Evolutionary conservation across 257 asterid species (phyloP).

Genomic region (Solanum bulbocastanum): DNA sequence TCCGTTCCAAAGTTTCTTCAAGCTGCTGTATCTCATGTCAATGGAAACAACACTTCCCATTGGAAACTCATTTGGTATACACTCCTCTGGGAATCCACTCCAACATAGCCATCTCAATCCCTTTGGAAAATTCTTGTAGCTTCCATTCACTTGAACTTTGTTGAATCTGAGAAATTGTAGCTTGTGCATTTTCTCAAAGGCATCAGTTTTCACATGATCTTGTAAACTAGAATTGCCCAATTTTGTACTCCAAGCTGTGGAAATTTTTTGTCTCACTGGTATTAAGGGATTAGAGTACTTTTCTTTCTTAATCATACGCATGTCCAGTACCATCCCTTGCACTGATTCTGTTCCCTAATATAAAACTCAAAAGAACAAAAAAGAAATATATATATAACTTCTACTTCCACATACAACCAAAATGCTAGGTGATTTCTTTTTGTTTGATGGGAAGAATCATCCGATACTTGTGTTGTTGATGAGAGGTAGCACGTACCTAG

Average conservation of each 20-base stretch:
- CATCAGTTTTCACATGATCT: background rate
- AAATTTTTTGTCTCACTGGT: background rate
- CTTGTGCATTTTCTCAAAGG: slow-evolving; percentile 8
- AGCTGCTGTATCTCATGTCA: slow-evolving; percentile 7
- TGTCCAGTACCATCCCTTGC: slow-evolving; percentile 5
- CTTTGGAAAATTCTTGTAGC: slow-evolving; percentile 1
- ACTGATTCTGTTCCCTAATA: slow-evolving; percentile 5
- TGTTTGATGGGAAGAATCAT: too few species aligned
- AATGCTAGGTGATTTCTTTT: too few species aligned
- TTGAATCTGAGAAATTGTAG: background rate
- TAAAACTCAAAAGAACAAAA: background rate
- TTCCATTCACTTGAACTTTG: background rate
- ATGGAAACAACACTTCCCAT: background rate
- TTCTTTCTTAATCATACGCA: background rate
- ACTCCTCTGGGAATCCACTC: background rate
- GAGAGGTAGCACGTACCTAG: too few species aligned
- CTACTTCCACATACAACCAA: too few species aligned
- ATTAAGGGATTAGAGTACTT: background rate
- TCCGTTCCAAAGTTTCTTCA: slow-evolving; percentile 8
- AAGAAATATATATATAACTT: too few species aligned
- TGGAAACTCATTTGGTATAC: slow-evolving; percentile 11
- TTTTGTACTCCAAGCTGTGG: background rate
- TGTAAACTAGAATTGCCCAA: background rate
- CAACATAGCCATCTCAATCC: slow-evolving; percentile 10
- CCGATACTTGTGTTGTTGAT: too few species aligned